phyloP scores from a whole-genome alignment of 306 rosid genomes.

The Senna siamea region DNA sequence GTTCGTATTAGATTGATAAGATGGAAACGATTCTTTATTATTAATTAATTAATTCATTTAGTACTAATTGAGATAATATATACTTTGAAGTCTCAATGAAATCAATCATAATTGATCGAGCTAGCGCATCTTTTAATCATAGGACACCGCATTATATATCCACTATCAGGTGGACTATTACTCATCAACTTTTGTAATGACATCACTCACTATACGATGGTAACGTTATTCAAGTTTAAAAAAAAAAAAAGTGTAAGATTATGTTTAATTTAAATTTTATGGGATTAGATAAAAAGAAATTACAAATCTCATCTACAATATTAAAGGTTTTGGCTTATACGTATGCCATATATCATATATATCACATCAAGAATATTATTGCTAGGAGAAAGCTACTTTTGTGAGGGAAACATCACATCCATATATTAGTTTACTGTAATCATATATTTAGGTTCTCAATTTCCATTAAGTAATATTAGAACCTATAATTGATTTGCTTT shows the following conservation, averaged over 20 bases:
- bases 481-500: background rate
- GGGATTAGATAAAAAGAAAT: background rate
- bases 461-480: background rate
- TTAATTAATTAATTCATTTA: background rate
- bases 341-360: background rate
- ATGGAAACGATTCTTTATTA: background rate
- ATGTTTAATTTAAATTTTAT: background rate
- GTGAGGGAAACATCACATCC: background rate
- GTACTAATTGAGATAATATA: background rate
- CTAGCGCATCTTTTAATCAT: constrained; percentile 7
- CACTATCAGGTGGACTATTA: constrained; percentile 28
- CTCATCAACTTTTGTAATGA: constrained; percentile 9
- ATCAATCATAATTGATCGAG: constrained; percentile 14
- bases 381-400: background rate
- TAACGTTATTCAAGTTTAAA: background rate
- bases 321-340: background rate
- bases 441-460: background rate
- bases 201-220: constrained; percentile 18
- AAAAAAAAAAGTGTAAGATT: background rate
- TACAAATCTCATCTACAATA: background rate
- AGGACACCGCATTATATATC: constrained; percentile 20
- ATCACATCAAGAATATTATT: background rate
- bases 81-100: background rate
- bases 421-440: background rate
- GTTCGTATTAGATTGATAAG: background rate